phyloP scores from a whole-genome alignment of 78 protist genomes.

The Blattamonas nauphoetae region DNA sequence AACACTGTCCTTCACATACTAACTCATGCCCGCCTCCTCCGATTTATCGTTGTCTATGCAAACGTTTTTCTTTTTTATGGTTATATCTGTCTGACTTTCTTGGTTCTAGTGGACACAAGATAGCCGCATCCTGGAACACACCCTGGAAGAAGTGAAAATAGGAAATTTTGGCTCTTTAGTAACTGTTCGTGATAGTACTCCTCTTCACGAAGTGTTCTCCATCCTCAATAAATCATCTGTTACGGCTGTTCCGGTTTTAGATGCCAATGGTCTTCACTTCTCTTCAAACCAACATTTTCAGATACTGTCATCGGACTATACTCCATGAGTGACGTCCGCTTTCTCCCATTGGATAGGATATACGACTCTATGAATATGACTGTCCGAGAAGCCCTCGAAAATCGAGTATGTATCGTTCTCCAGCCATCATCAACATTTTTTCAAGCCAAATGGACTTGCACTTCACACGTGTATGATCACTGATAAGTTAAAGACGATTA shows the following conservation, averaged over 20 bases:
- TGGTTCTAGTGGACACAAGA: too few relatives aligned
- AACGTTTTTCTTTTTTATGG: neutral
- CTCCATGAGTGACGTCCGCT: neutral
- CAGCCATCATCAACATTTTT: neutral
- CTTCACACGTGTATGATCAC: neutral
- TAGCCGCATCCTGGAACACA: too few relatives aligned
- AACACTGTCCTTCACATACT: constrained; percentile 25
- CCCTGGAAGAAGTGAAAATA: too few relatives aligned
- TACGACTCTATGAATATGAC: neutral
- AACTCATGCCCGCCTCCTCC: constrained; percentile 41
- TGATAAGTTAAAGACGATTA: neutral
- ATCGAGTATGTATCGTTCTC: neutral
- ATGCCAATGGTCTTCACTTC: too few relatives aligned
- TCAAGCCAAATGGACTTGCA: neutral
- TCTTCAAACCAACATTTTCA: too few relatives aligned
- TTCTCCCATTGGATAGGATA: neutral
- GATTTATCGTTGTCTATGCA: neutral
- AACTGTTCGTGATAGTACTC: too few relatives aligned
- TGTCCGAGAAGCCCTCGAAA: neutral
- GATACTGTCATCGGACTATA: neutral
- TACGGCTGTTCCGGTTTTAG: too few relatives aligned
- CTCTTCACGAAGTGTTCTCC: too few relatives aligned
- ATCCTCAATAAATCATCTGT: too few relatives aligned
- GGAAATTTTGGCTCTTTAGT: too few relatives aligned
- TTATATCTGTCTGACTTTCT: neutral